Evolutionary conservation across 805 yeast species (phyloP), one percentile per base, ranked within the genome.

Genomic region (Yamadazyma akitaensis): DNA sequence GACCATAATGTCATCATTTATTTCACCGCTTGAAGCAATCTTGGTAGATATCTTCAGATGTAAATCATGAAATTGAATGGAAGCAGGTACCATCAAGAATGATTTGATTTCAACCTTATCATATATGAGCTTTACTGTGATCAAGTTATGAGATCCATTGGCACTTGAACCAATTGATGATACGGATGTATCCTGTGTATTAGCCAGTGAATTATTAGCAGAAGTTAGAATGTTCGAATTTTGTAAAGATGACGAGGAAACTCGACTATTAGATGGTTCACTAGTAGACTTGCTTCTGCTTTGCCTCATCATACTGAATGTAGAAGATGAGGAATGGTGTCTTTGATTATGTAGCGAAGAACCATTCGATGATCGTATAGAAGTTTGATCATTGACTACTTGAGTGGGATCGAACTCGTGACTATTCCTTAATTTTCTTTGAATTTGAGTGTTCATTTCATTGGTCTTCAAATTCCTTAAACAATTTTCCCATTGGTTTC

Each of bases 401-500:
- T 34, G 43, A 31, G 35, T 38, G 13, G 42, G 38, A n/a, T 38
- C 46, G 17, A 44, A 38, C 32, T 51, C 65, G 34, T 59, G 70
- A 28, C 70, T 62, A 46, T 68, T 71, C 45, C 73, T 59, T 31
- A 65, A 49, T 50, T 63, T 63, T 50, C 63, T 62, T 47, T 68
- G 72, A 28, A 68, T 56, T 49, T 65, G 74, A 43, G 49, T 57
- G 47, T 65, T 68, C 72, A 71, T 68, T 51, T 70, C 76, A 49
- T 56, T 61, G 7, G 74, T 59, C 49, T 70, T 76, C 44, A 81
- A 63, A 40, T 62, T 66, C 49, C 82, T 76, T 51, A 86, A 72
- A 51, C 89, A 79, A 2, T 70, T 62, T 48, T 80, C 88, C 98
- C 98, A 94, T 62, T 85, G 92, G 48, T 76, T 77, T 53, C 95